Percentiles rank a stretch among this genome's conserved stretches.
phyloP scores from a whole-genome alignment of 148 eudicot genomes.

The Amaranthus palmeri region DNA sequence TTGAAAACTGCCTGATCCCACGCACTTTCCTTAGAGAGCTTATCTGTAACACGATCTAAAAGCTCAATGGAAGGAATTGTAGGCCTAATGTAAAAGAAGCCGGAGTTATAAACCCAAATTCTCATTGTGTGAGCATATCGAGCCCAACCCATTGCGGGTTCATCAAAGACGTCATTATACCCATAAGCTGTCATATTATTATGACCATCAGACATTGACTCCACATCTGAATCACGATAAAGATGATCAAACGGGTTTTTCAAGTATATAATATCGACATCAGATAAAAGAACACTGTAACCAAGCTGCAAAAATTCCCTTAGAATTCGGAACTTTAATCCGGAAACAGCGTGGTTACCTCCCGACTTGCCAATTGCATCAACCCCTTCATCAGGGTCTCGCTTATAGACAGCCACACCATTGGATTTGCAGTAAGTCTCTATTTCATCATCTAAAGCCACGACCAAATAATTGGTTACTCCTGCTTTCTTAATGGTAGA shows the following conservation, averaged over 20 bases:
- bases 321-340: constrained; percentile 72
- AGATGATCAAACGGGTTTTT: constrained; percentile 87
- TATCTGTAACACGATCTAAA: constrained; percentile 71
- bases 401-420: constrained; percentile 54
- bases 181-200: constrained; percentile 84
- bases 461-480: constrained; percentile 69
- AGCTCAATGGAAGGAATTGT: constrained; percentile 90
- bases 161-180: constrained; percentile 81
- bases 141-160: constrained; percentile 97
- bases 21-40: constrained; percentile 50
- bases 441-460: constrained; percentile 73
- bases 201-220: constrained; percentile 96
- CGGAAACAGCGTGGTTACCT: constrained; percentile 81
- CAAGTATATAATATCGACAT: constrained; percentile 86
- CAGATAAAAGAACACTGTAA: constrained; percentile 81
- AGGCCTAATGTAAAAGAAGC: constrained; percentile 88
- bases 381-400: constrained; percentile 71
- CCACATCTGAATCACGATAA: constrained; percentile 86
- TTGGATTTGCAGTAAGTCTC: constrained; percentile 56
- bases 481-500: constrained; percentile 61
- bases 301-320: constrained; percentile 93
- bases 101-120: constrained; percentile 93
- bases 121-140: constrained; percentile 96
- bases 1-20: constrained; percentile 99
- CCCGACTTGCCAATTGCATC: constrained; percentile 64